Evolutionary conservation across 2,329 filamentous ascomycete genomes (phyloP).

Genomic region (Alternaria triticina): DNA sequence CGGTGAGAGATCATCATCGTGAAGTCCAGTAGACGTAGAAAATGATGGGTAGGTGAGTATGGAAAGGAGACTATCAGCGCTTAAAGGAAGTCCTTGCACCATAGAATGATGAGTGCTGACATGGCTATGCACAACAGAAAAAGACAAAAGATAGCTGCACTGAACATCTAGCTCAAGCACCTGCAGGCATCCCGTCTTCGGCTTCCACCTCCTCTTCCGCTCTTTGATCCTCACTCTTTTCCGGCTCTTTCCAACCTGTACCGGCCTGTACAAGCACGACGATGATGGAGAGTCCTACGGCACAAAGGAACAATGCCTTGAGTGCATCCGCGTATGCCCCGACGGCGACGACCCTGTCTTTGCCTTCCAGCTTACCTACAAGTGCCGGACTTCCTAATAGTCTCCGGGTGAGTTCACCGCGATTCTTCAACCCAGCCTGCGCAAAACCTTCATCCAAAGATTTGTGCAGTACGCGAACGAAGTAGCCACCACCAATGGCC

Average conservation of each 20-base stretch:
- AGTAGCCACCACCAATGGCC: constrained; percentile 78
- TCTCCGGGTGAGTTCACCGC: constrained; percentile 58
- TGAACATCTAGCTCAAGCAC: constrained; percentile 13
- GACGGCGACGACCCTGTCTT: constrained; percentile 60
- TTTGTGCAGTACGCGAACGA: constrained; percentile 65
- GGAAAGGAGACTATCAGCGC: neutral
- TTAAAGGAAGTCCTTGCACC: neutral
- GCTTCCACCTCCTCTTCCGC: constrained; percentile 28
- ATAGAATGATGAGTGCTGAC: neutral
- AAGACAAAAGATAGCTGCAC: neutral
- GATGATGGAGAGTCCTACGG: constrained; percentile 56
- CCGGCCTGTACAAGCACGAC: constrained; percentile 63
- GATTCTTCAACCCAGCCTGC: constrained; percentile 48
- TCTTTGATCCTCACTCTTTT: constrained; percentile 20
- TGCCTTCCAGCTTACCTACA: constrained; percentile 57
- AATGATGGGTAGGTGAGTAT: neutral
- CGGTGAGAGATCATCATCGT: neutral
- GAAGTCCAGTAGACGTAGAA: neutral
- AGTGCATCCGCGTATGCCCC: constrained; percentile 62
- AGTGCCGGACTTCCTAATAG: constrained; percentile 66
- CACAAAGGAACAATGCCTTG: constrained; percentile 60
- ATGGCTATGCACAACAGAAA: neutral
- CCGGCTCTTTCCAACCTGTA: constrained; percentile 61
- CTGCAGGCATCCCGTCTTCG: constrained; percentile 29
- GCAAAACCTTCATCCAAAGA: constrained; percentile 65